A percentile compares a stretch with the other conserved stretches of the same genome.
phyloP scores from a whole-genome alignment of 2,329 filamentous ascomycete genomes.

The Camillea tinctor region DNA sequence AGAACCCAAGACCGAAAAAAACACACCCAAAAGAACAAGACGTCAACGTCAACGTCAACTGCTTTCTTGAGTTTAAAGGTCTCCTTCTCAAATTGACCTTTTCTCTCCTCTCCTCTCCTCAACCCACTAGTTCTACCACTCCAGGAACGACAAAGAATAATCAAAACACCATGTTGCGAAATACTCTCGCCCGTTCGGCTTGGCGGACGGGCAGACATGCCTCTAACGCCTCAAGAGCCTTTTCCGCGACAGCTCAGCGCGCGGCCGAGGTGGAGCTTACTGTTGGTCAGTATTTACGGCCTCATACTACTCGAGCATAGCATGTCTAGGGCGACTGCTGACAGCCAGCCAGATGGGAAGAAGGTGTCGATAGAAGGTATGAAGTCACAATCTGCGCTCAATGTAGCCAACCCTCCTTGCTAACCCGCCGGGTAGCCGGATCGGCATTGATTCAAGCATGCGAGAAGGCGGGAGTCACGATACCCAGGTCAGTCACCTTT shows the following conservation, averaged over 20 bases:
- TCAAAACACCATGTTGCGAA: conserved; percentile 68
- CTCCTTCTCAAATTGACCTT: conserved; percentile 26
- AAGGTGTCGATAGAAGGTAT: conserved; percentile 97
- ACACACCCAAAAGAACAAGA: neutral
- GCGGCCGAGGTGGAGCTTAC: conserved; percentile 95
- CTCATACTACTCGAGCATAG: conserved; percentile 19
- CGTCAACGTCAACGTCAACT: conserved; percentile 30
- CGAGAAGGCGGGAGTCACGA: conserved; percentile 89
- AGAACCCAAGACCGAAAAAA: conserved; percentile 1
- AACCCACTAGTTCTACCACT: conserved; percentile 30
- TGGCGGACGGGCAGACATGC: conserved; percentile 62
- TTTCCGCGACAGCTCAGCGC: conserved; percentile 76
- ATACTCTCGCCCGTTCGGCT: conserved; percentile 66
- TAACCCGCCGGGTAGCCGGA: conserved; percentile 65
- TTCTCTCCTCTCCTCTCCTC: conserved; percentile 22
- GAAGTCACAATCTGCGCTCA: conserved; percentile 13
- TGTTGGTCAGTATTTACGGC: conserved; percentile 64
- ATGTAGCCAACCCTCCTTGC: conserved; percentile 14
- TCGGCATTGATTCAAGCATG: conserved; percentile 98
- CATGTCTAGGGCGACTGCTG: conserved; percentile 15
- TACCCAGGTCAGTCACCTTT: conserved; percentile 67
- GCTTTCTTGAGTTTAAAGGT: conserved; percentile 13
- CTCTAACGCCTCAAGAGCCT: conserved; percentile 67
- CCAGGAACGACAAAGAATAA: conserved; percentile 56
- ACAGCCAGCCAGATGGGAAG: conserved; percentile 74